phyloP scores from a whole-genome alignment of 257 asterid genomes.

The Euphrasia confusa region DNA sequence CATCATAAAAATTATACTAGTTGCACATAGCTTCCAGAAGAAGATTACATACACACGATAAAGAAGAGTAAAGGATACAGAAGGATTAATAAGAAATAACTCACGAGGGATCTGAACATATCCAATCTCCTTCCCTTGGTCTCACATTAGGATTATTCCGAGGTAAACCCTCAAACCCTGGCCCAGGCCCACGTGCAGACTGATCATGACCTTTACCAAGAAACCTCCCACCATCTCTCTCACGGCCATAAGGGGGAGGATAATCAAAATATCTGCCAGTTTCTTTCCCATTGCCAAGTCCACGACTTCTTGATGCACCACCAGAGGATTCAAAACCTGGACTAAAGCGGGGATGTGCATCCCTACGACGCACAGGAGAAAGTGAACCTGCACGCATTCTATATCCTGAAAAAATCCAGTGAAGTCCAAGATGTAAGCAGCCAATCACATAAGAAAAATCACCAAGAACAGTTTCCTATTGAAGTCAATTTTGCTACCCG shows the following conservation, averaged over 20 bases:
- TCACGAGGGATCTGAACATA: slow-evolving; percentile 78
- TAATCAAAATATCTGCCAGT: slow-evolving; percentile 55
- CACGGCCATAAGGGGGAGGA: slow-evolving; percentile 64
- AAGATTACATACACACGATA: not conserved
- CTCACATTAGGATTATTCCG: slow-evolving; percentile 80
- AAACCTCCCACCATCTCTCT: slow-evolving; percentile 55
- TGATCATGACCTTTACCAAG: slow-evolving; percentile 52
- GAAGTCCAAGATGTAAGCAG: slow-evolving; percentile 52
- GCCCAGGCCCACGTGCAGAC: slow-evolving; percentile 41
- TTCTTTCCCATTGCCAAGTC: slow-evolving; percentile 59
- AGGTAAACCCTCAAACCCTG: slow-evolving; percentile 47
- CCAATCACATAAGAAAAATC: slow-evolving; percentile 39
- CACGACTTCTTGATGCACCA: slow-evolving; percentile 50
- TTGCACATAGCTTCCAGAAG: not conserved
- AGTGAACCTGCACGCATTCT: slow-evolving; percentile 73
- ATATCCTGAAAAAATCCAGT: slow-evolving; percentile 71
- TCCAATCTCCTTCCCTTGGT: slow-evolving; percentile 97
- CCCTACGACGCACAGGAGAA: slow-evolving; percentile 75
- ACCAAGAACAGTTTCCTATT: slow-evolving; percentile 45
- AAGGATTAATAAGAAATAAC: slow-evolving; percentile 25
- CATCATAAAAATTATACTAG: not conserved
- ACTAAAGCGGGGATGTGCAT: slow-evolving; percentile 53
- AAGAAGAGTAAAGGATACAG: slow-evolving; percentile 7
- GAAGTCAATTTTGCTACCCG: slow-evolving; percentile 46
- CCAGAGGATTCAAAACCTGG: slow-evolving; percentile 61